Conservation (phyloP, 192 early-diverging fungal species). For the Pilaira anomala region DNA sequence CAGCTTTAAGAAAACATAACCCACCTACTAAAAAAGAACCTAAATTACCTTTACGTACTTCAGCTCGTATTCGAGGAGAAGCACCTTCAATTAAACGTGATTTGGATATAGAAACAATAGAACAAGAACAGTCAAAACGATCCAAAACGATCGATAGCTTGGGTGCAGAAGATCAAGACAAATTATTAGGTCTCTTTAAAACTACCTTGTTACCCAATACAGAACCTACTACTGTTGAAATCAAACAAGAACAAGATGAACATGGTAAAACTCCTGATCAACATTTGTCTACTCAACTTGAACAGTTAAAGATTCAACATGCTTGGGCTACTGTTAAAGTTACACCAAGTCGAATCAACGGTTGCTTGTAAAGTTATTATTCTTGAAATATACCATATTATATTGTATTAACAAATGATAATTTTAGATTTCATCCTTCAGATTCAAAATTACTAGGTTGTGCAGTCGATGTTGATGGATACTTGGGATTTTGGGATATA, state of each 20-base stretch:
- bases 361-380: constrained; percentile 23
- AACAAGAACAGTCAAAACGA: background rate
- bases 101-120: background rate
- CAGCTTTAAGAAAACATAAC: background rate
- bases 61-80: constrained; percentile 19
- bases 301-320: constrained; percentile 35
- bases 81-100: background rate
- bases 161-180: constrained; percentile 11
- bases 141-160: background rate
- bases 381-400: background rate
- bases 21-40: constrained; percentile 4
- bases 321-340: constrained; percentile 52
- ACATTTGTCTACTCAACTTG: constrained; percentile 21
- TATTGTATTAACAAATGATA: background rate
- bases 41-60: background rate
- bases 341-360: constrained; percentile 43
- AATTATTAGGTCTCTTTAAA: constrained; percentile 11
- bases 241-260: constrained; percentile 4
- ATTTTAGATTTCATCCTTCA: constrained; percentile 53
- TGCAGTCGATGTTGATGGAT: constrained; percentile 48
- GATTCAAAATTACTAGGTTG: constrained; percentile 48
- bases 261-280: constrained; percentile 5
- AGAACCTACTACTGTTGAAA: background rate
- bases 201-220: constrained; percentile 4
- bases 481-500: constrained; percentile 60